These are phyloP conservation scores for Clitocybe nebularis DNA, from an alignment of 1,284 basidiomycete genomes.

Conservation along the genomic window DNA sequence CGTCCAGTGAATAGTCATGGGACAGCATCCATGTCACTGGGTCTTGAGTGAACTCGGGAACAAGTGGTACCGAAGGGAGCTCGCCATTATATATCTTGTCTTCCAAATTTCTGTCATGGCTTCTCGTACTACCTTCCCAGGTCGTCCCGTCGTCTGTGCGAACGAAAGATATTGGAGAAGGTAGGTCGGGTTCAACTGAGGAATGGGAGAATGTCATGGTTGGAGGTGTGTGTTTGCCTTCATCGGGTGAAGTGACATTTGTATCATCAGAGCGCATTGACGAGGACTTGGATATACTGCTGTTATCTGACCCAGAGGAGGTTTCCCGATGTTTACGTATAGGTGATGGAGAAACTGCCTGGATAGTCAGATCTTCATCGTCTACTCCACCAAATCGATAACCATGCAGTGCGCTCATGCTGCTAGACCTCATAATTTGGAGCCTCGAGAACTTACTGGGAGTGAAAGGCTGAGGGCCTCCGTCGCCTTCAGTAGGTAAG, in stretches of 20 bases:
- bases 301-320: constrained; percentile 39
- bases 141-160: constrained; percentile 51
- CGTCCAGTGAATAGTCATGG: constrained; percentile 73
- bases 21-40: constrained; percentile 55
- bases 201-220: constrained; percentile 25
- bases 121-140: constrained; percentile 47
- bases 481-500: constrained; percentile 46
- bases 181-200: constrained; percentile 36
- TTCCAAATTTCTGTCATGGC: constrained; percentile 38
- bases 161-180: constrained; percentile 46
- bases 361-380: constrained; percentile 56
- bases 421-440: constrained; percentile 29
- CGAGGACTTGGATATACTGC: constrained; percentile 38
- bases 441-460: constrained; percentile 41
- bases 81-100: constrained; percentile 55
- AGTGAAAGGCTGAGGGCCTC: constrained; percentile 39
- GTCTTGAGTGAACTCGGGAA: constrained; percentile 37
- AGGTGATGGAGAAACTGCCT: constrained; percentile 34
- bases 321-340: constrained; percentile 25
- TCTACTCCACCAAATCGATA: constrained; percentile 29
- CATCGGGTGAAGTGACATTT: constrained; percentile 43
- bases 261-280: constrained; percentile 43
- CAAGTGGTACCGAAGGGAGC: constrained; percentile 44
- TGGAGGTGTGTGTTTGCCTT: constrained; percentile 28
- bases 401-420: constrained; percentile 31